Conservation (phyloP, 768 basidiomycete species). For the Hygrocybe punicea region DNA sequence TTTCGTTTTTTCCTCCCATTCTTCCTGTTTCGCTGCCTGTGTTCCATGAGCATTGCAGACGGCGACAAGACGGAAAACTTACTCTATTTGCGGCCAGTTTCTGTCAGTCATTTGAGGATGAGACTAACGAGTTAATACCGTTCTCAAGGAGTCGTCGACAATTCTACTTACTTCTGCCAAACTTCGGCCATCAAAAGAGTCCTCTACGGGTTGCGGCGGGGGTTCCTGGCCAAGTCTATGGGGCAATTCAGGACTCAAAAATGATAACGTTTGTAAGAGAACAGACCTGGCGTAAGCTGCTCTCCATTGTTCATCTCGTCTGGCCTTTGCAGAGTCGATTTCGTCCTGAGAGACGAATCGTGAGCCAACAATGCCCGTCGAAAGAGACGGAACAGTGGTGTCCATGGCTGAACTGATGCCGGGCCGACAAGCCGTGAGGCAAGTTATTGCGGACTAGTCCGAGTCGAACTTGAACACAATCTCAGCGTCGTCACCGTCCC, state of each 20-base stretch:
- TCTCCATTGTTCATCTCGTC: conserved; percentile 83
- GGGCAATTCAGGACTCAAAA: conserved; percentile 6
- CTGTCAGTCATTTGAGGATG: conserved; percentile 48
- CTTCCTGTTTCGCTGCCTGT: conserved; percentile 85
- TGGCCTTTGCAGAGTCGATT: conserved; percentile 65
- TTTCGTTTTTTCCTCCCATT: conserved; percentile 90
- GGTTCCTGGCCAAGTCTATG: conserved; percentile 79
- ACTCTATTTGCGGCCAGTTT: conserved; percentile 90
- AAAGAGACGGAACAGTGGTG: conserved; percentile 64
- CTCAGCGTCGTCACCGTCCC: conserved; percentile 58
- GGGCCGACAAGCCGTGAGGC: neutral
- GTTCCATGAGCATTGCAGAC: neutral
- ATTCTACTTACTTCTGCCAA: conserved; percentile 72
- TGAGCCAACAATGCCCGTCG: conserved; percentile 70
- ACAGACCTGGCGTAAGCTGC: conserved; percentile 78
- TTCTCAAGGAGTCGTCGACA: conserved; percentile 3
- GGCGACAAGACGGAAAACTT: conserved; percentile 21
- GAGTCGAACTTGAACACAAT: conserved; percentile 4
- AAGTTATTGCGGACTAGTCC: neutral
- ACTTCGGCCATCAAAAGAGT: conserved; percentile 78
- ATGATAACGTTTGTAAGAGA: conserved; percentile 3
- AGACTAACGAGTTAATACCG: conserved; percentile 47
- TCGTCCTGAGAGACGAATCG: conserved; percentile 82
- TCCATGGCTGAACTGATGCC: conserved; percentile 43
- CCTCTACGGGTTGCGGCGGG: conserved; percentile 70